Evolutionary conservation across 805 yeast genomes (phyloP), one percentile per base, ranked within the genome.

Genomic region (Wickerhamomyces rabaulensis): DNA sequence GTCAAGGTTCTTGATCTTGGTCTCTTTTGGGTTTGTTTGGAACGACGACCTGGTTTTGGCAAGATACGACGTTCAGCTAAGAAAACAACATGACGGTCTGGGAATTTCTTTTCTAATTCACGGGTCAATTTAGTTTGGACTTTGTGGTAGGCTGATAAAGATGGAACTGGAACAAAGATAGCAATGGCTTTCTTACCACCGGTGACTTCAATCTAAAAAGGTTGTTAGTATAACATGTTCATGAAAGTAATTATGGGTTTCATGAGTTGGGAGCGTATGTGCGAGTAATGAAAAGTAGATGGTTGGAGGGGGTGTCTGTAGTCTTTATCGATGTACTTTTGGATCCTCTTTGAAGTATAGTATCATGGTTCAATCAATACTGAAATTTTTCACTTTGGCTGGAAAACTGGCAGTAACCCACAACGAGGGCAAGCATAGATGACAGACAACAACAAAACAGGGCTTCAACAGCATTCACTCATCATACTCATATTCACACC

Each of bases 41-140:
- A 80, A 70, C 84, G 79, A 80, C 98, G 90, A 69, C 95, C 87
- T 74, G 98, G 97, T 84, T 89, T 92, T 79, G 98, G 97, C 72
- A 94, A 82, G 79, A 92, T 94, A 80, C 97, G 89, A 82, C 99
- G 89, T 83, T 92, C 98, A 71, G 97, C 98, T 72, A 92, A 84
- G 89, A 92, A 89, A 67, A 94, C 92, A 75, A 92, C 97, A 75
- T 94, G 97, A 76, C 96, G 88, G 84, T 92, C 99, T 73, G 97
- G 95, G 91, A 92, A 94, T 82, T 94, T 92, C 95, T 92, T 92
- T 82, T 92, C 99, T 74, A 92, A 87, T 82, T 92, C 99, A 80
- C 98, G 92, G 80, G 97, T 89, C 74, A 92, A 85, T 79, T 91
- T 87, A 67, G 81, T 81, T 83, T 92, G 99, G 69, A 92, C 95